A percentile compares a stretch with the other conserved stretches of the same genome.
Conservation (phyloP, 345 rosid species). For the Aegle marmelos region DNA sequence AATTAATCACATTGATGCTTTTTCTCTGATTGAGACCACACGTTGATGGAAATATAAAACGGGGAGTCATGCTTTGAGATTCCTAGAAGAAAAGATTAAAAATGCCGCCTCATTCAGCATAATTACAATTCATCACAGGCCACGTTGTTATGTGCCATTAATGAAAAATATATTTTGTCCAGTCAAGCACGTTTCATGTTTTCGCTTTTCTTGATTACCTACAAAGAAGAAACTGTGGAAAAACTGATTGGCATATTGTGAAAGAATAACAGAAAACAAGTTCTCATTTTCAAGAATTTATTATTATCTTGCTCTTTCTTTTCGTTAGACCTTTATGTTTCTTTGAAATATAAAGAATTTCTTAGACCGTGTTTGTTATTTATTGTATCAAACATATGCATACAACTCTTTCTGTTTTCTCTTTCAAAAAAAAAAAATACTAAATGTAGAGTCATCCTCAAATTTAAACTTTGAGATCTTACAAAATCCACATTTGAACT, state of each 20-base stretch:
- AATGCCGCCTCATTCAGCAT: slow-evolving; percentile 25
- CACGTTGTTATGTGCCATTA: slow-evolving; percentile 13
- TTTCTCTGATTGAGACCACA: not conserved
- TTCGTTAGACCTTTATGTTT: not conserved
- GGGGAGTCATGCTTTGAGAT: not conserved
- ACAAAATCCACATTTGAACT: no score
- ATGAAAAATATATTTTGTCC: not conserved
- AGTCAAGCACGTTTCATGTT: slow-evolving; percentile 38
- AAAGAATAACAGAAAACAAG: not conserved
- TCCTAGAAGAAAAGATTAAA: not conserved
- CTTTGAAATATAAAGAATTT: no score
- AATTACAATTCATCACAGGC: not conserved
- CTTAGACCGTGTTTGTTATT: no score
- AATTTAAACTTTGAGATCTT: no score
- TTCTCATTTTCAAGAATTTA: not conserved
- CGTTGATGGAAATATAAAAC: no score
- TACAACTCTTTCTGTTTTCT: no score
- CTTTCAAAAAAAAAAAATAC: no score
- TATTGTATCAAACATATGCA: no score
- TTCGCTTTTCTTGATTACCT: not conserved
- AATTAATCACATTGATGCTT: not conserved
- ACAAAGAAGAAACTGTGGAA: not conserved
- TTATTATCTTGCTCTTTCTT: not conserved
- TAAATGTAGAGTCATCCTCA: no score
- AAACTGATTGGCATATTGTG: not conserved